Evolutionary conservation across 306 rosid genomes (phyloP).

Genomic region (Rosa rugosa): DNA sequence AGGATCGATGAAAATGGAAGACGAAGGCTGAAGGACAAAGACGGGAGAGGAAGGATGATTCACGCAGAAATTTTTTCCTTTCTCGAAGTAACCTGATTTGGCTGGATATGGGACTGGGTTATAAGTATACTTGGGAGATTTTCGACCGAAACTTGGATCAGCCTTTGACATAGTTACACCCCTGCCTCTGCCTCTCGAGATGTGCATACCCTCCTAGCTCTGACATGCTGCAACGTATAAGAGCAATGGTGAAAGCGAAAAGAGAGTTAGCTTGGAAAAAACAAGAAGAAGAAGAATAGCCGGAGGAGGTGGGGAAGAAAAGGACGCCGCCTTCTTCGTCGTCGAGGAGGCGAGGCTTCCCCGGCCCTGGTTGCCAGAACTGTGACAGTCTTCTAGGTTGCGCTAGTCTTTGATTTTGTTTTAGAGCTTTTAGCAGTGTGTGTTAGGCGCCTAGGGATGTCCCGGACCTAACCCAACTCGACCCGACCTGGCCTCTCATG

Average conservation of each 20-base stretch:
- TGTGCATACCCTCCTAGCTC: conserved; percentile 58
- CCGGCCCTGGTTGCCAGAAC: conserved; percentile 91
- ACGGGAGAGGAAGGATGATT: conserved; percentile 7
- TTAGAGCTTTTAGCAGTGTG: neutral
- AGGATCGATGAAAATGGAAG: too few relatives aligned
- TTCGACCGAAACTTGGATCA: too few relatives aligned
- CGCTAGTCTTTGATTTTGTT: neutral
- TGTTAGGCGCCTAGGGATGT: neutral
- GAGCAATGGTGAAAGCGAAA: neutral
- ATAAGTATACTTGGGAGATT: too few relatives aligned
- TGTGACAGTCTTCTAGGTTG: conserved; percentile 35
- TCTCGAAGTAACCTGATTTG: too few relatives aligned
- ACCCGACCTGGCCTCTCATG: too few relatives aligned
- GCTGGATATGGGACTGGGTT: too few relatives aligned
- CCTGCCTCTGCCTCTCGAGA: conserved; percentile 74
- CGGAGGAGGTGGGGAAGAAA: conserved; percentile 53
- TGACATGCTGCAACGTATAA: neutral
- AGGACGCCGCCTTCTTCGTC: conserved; percentile 95
- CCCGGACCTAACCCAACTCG: neutral
- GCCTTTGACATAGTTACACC: too few relatives aligned
- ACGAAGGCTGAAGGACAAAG: too few relatives aligned
- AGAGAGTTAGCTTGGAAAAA: neutral
- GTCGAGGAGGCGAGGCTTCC: conserved; percentile 80
- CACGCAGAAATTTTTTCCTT: neutral
- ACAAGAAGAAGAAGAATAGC: conserved; percentile 23